Percentiles rank a stretch among this genome's conserved stretches.
Conservation (phyloP, 2,329 filamentous ascomycete genomes). For the Pseudocercospora pini-densiflorae region DNA sequence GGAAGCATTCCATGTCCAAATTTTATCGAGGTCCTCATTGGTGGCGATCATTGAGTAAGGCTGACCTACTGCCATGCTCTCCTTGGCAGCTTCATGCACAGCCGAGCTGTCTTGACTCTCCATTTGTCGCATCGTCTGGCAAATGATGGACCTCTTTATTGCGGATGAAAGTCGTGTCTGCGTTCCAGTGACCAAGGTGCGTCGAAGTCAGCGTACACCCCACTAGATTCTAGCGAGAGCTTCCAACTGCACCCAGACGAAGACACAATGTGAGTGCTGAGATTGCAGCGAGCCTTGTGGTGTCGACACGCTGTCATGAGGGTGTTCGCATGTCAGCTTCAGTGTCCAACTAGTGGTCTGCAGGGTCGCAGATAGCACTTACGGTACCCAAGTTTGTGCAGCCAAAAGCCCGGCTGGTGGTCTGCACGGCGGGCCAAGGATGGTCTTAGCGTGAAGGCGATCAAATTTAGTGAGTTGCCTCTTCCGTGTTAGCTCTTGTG, state of each 20-base stretch:
- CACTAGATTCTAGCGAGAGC: not conserved
- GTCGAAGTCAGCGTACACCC: not conserved
- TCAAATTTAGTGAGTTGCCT: not conserved
- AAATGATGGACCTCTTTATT: not conserved
- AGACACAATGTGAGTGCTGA: not conserved
- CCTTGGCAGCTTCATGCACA: not conserved
- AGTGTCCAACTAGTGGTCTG: not conserved
- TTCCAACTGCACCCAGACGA: not conserved
- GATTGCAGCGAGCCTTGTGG: not conserved
- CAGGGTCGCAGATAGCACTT: not conserved
- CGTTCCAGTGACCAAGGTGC: not conserved
- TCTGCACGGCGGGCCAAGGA: not conserved
- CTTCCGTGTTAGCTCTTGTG: not conserved
- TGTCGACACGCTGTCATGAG: not conserved
- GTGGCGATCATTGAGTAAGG: not conserved
- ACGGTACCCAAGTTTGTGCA: not conserved
- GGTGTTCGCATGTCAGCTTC: not conserved
- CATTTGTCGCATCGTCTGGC: not conserved
- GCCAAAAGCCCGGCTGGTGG: not conserved
- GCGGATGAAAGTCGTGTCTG: not conserved
- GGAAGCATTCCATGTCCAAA: constrained; percentile 26
- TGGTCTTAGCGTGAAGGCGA: not conserved
- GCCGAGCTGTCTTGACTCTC: not conserved
- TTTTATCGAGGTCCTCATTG: constrained; percentile 23
- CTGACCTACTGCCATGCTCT: not conserved